A percentile compares a stretch with the other conserved stretches of the same genome.
These are phyloP conservation scores for Gracilaria domingensis DNA, from an alignment of 23 red algal genomes.

Conservation along the genomic window DNA sequence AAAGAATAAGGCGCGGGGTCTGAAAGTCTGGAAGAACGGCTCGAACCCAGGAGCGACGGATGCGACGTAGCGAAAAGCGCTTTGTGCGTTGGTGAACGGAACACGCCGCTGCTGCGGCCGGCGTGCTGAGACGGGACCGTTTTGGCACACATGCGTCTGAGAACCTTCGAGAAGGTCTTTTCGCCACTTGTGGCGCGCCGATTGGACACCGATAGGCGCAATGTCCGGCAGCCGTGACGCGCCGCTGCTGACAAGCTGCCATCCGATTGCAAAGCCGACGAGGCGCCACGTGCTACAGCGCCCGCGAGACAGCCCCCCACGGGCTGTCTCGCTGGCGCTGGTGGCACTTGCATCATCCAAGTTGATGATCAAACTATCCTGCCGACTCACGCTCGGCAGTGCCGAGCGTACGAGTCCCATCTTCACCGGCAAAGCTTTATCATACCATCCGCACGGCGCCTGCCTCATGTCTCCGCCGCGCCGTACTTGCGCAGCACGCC, in stretches of 20 bases:
- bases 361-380: too few relatives aligned
- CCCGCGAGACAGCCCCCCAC: too few relatives aligned
- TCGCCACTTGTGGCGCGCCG: not conserved
- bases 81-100: not conserved
- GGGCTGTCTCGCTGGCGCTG: too few relatives aligned
- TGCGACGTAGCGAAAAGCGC: too few relatives aligned
- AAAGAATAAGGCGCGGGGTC: too few relatives aligned
- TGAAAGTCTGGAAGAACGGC: too few relatives aligned
- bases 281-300: not conserved
- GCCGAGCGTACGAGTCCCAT: too few relatives aligned
- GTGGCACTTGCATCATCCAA: too few relatives aligned
- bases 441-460: not conserved
- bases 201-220: not conserved
- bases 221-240: not conserved
- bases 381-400: too few relatives aligned
- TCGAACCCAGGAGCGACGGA: too few relatives aligned
- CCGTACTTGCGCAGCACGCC: constrained; percentile 19
- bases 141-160: not conserved
- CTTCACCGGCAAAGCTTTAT: too few relatives aligned
- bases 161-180: constrained; percentile 41
- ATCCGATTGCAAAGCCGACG: not conserved
- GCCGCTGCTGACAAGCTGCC: not conserved
- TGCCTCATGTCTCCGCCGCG: not conserved
- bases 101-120: not conserved
- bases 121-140: not conserved